Evolutionary conservation across 2,329 filamentous ascomycete genomes (phyloP), one percentile per base, ranked within the genome.

Genomic region (Aspergillus sp.): DNA sequence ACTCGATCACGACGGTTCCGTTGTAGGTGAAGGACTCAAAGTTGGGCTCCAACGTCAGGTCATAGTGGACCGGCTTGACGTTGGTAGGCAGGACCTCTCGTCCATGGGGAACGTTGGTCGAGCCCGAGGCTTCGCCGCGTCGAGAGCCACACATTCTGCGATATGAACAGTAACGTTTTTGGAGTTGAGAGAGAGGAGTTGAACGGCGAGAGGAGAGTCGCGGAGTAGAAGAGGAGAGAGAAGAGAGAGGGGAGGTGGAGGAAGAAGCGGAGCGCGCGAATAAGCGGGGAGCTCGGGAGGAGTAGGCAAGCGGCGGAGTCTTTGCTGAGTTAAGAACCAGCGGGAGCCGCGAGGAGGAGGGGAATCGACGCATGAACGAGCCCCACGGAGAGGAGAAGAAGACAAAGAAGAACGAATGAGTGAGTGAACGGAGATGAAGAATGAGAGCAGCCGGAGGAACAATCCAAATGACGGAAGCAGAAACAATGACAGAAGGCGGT

Each of bases 1-100:
- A 85, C 80, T 96, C 90, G 66, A 97, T 92, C 52, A 85, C 75
- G 48, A 96, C 91, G 10, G 81, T 87, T 60, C 93, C 93, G 54
- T 93, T 83, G 70, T 93, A 97, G 58, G 85, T 90, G 73, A 94
- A 90, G 59, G 87, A 91, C 63, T 88, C 82, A 63, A 97, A 89
- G 76, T 96, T 84, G 50, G 93, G 91, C 76, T 97, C 94, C 57
- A 97, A 80, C 1, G 89, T 94, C 63, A 97, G 76, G 72, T 95
- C 85, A 75, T 97, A 97, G 76, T 97, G 91, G 36, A 81, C 76
- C n/a, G 93, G 92, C 71, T 93, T 88, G 65, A 96, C 90, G 68
- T 96, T 95, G 74, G 86, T 85, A 48, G 93, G 94, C 63, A 97
- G 81, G 60, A 97, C 87, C 78, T 95, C 88, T 64, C 93, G 86